Base-by-base conservation (phyloP, 139 green algal genomes). In the Chlamydomonas incerta region DNA sequence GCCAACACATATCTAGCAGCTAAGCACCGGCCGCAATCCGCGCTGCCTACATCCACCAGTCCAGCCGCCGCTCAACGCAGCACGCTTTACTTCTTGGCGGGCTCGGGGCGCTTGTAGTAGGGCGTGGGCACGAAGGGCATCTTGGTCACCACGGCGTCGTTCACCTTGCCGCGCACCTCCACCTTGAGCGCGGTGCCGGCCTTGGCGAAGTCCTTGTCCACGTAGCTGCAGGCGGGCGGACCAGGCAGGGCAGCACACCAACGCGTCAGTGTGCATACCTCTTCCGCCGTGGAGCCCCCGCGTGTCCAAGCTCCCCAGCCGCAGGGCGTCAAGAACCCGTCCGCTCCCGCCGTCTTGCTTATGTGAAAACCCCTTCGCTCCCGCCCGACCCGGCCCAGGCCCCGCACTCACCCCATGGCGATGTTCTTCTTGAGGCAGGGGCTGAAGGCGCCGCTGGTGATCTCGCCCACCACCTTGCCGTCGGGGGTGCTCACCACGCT, bases 351-450 rank as follows among this genome's bases (percentile, higher is more conserved):
- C n/a, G n/a, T n/a, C n/a, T n/a, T n/a, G n/a, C n/a, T n/a, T n/a
- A n/a, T n/a, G n/a, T n/a, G n/a, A n/a, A n/a, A n/a, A n/a, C n/a
- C n/a, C n/a, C n/a, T n/a, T n/a, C n/a, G n/a, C n/a, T n/a, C n/a
- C n/a, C n/a, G n/a, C n/a, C n/a, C n/a, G n/a, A n/a, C n/a, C n/a
- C n/a, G n/a, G n/a, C n/a, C n/a, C n/a, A n/a, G n/a, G n/a, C n/a
- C n/a, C n/a, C n/a, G n/a, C n/a, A n/a, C 91, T 90, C 84, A 96
- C 88, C 98, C 98, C 98, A 99, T 99, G 31, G 95, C 95, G 66
- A 99, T 96, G 93, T 99, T 99, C 91, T 99, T 98, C 89, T 98
- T 98, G 37, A 99, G 87, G 90, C 91, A 96, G 57, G 98, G 98
- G 86, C 91, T 97, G 93, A 98, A 99, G 1, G 95, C 97, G 46